Evolutionary conservation across 306 rosid genomes (phyloP).

Genomic region (Begonia masoniana): DNA sequence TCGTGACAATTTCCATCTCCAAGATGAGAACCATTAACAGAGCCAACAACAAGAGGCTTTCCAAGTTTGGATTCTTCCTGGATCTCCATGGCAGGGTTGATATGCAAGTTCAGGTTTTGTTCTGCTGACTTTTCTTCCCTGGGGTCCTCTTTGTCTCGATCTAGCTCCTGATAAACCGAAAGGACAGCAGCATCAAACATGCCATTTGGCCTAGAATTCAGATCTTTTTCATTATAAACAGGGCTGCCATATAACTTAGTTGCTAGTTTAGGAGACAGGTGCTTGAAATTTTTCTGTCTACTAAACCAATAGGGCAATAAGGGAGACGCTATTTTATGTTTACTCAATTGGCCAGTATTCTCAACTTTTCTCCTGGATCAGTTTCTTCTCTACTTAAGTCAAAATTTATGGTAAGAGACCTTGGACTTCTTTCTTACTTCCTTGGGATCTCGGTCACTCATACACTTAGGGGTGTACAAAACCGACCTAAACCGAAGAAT

Average conservation of each 20-base stretch:
- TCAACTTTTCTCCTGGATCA: too few relatives aligned
- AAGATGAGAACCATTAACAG: constrained; percentile 32
- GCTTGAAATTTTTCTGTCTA: constrained; percentile 41
- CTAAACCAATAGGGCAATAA: constrained; percentile 63
- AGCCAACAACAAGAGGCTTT: neutral
- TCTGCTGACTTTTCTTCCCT: constrained; percentile 43
- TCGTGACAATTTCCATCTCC: too few relatives aligned
- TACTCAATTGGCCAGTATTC: constrained; percentile 30
- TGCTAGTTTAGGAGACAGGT: constrained; percentile 46
- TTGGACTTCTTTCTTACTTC: too few relatives aligned
- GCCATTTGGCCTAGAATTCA: constrained; percentile 26
- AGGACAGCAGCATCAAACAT: constrained; percentile 83
- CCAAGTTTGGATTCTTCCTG: constrained; percentile 36
- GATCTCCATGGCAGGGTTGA: constrained; percentile 26
- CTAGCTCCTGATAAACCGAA: constrained; percentile 70
- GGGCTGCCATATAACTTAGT: constrained; percentile 70
- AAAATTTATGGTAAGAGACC: too few relatives aligned
- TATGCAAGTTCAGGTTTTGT: constrained; percentile 7
- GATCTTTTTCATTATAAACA: constrained; percentile 48
- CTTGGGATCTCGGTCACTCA: too few relatives aligned
- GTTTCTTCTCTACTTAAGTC: too few relatives aligned
- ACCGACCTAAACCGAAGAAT: too few relatives aligned
- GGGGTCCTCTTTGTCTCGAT: constrained; percentile 58
- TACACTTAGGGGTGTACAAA: too few relatives aligned
- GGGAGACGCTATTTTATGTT: constrained; percentile 65